Evolutionary conservation across 176 grass and related monocot species (phyloP).

Genomic region (Zea mays): DNA sequence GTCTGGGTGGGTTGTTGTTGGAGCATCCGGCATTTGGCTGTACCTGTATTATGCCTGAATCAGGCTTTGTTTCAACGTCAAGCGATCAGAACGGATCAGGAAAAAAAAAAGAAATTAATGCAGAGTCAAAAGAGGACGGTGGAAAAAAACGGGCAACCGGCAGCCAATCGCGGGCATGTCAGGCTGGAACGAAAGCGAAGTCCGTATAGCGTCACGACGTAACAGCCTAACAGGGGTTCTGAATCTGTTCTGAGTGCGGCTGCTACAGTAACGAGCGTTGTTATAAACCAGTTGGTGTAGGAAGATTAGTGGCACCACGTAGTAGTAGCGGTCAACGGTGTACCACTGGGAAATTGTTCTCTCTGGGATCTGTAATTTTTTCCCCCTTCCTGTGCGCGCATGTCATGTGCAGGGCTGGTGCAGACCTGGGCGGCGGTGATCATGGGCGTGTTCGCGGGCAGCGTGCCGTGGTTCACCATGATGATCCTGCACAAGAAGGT

Average conservation of each 20-base stretch:
- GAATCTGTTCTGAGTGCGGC: too few species aligned
- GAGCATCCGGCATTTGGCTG: background rate
- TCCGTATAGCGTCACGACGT: background rate
- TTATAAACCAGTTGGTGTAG: too few species aligned
- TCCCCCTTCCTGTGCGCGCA: too few species aligned
- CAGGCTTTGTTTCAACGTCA: background rate
- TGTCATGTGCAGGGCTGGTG: conserved; percentile 48
- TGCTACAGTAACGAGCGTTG: too few species aligned
- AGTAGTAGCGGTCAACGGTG: too few species aligned
- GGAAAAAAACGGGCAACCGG: conserved; percentile 15
- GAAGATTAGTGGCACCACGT: too few species aligned
- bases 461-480: conserved; percentile 86
- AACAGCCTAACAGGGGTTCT: background rate
- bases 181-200: background rate
- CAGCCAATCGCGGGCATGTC: conserved; percentile 7
- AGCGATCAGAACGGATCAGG: background rate
- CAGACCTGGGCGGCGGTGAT: conserved; percentile 70
- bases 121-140: conserved; percentile 27
- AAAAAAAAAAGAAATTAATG: background rate
- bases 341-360: too few species aligned
- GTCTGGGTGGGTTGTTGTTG: background rate
- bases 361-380: too few species aligned
- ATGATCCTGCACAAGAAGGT: conserved; percentile 87
- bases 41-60: background rate
- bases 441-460: conserved; percentile 64